Base-by-base conservation (phyloP, 2,329 filamentous ascomycete genomes). In the Fusarium nurragi region DNA sequence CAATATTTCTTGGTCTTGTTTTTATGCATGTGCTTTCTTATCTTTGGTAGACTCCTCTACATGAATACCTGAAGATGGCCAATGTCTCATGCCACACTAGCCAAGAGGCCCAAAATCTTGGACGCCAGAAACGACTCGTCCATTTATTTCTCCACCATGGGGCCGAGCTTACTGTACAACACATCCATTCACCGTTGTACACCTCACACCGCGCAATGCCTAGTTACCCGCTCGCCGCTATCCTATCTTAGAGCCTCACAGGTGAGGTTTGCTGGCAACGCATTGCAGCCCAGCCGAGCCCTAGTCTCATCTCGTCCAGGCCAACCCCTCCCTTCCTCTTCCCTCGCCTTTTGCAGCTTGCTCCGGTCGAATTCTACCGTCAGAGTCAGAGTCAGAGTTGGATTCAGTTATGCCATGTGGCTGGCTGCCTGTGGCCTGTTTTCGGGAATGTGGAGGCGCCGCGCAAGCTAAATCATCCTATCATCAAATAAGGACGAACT, bases 231-330 rank as follows among this genome's bases (percentile, higher is more conserved):
- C 32, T 34, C 32, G 32, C 32, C n/a, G n/a, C n/a, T n/a, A 34
- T 34, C 9, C 38, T 43, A 56, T 58, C 32, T 49, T 39, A 25
- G 41, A 45, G 39, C 26, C 26, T 30, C 26, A 52, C 36, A 47
- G 28, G 28, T 22, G 22, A 52, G 30, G 39, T 61, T 68, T 50
- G 64, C 44, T 67, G 64, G 51, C 64, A 68, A 52, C 64, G 51
- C 64, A 67, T 67, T 68, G 45, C 54, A 60, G 54, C 50, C 64
- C 55, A 61, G 60, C 34, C 54, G 45, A 53, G 37, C 36, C 51
- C 48, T 28, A 47, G 49, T 52, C 49, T 57, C 22, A 25, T 36
- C 28, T 49, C 52, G 38, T 28, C 47, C 37, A 54, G 53, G 46
- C 41, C 58, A 55, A 54, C 37, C 36, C 39, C 23, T 34, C 47